phyloP scores from a whole-genome alignment of 768 basidiomycete species.

The Gautieria morchelliformis region DNA sequence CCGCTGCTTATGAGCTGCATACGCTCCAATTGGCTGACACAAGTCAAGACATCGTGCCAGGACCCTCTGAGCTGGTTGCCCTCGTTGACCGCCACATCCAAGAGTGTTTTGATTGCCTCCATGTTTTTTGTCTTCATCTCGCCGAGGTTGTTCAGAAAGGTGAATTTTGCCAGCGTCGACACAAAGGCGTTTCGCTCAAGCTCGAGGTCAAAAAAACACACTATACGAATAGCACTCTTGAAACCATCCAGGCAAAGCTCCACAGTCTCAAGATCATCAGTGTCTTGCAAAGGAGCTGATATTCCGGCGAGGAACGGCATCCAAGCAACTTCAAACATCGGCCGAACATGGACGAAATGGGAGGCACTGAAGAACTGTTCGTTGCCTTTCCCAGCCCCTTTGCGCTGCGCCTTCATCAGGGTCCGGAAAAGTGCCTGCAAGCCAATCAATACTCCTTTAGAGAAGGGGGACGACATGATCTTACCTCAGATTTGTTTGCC shows the following conservation, averaged over 20 bases:
- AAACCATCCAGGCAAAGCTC: constrained; percentile 92
- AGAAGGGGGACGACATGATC: constrained; percentile 4
- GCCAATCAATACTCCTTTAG: not conserved
- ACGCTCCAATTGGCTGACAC: constrained; percentile 96
- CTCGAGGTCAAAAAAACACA: constrained; percentile 95
- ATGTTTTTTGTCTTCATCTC: constrained; percentile 99
- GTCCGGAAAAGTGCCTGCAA: constrained; percentile 84
- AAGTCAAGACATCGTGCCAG: constrained; percentile 93
- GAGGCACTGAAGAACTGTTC: constrained; percentile 97
- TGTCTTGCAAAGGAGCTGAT: constrained; percentile 89
- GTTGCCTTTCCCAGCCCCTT: constrained; percentile 50
- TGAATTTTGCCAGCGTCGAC: constrained; percentile 92
- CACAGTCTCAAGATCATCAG: constrained; percentile 88
- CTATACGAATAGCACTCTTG: constrained; percentile 92
- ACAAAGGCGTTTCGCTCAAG: constrained; percentile 98
- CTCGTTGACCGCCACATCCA: constrained; percentile 94
- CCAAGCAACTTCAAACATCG: constrained; percentile 99
- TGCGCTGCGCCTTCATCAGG: constrained; percentile 86
- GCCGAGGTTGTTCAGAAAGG: constrained; percentile 92
- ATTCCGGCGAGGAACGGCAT: constrained; percentile 95
- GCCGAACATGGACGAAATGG: constrained; percentile 90
- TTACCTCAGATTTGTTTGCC: constrained; percentile 91
- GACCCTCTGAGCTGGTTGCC: constrained; percentile 93
- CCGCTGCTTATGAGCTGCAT: constrained; percentile 97
- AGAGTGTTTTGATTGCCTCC: constrained; percentile 92